Evolutionary conservation across 306 rosid genomes (phyloP).

Genomic region (Aeschynomene evenia): DNA sequence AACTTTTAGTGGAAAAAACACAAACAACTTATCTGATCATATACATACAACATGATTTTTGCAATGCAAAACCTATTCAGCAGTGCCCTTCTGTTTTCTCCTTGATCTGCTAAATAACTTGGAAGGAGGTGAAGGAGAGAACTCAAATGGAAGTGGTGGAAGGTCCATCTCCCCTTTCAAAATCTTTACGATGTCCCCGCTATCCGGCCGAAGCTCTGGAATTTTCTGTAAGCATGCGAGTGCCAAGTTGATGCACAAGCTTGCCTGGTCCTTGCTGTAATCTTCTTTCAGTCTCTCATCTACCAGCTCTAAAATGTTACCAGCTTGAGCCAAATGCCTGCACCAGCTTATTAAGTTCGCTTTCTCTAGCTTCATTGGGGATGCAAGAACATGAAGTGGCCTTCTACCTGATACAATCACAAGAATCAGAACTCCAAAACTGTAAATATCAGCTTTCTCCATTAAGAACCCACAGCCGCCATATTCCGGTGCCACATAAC

Average conservation of each 20-base stretch:
- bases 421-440: constrained; percentile 88
- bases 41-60: constrained; percentile 38
- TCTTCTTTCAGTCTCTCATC: constrained; percentile 78
- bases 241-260: constrained; percentile 81
- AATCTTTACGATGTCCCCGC: constrained; percentile 79
- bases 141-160: constrained; percentile 76
- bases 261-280: constrained; percentile 74
- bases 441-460: constrained; percentile 94
- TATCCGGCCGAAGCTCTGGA: constrained; percentile 87
- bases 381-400: constrained; percentile 83
- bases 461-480: constrained; percentile 78
- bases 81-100: constrained; percentile 54
- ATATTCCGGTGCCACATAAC: constrained; percentile 92
- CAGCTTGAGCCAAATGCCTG: constrained; percentile 77
- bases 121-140: constrained; percentile 90
- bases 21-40: constrained; percentile 21
- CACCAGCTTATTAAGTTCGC: constrained; percentile 94
- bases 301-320: constrained; percentile 76
- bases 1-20: constrained; percentile 32
- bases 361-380: constrained; percentile 97
- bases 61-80: constrained; percentile 42
- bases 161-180: constrained; percentile 87
- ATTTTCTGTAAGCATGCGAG: constrained; percentile 73
- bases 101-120: constrained; percentile 67
- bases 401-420: constrained; percentile 92